Conservation (phyloP, 805 yeast species). For the Komagataella kurtzmanii region DNA sequence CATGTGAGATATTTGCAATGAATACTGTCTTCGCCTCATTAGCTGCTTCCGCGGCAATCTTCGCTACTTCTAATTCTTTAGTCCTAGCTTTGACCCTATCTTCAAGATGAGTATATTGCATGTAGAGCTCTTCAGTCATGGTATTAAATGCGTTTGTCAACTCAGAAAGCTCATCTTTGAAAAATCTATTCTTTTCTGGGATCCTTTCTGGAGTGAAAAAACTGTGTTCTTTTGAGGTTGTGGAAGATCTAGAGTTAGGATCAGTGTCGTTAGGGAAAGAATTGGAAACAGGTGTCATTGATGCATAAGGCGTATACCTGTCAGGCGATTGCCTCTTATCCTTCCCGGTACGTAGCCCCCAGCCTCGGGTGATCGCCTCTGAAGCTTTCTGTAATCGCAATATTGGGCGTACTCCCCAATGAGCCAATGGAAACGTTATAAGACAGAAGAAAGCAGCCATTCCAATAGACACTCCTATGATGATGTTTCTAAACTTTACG, state of each 20-base stretch:
- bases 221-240: not conserved
- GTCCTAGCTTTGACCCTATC: constrained; percentile 83
- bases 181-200: constrained; percentile 34
- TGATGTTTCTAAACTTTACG: constrained; percentile 44
- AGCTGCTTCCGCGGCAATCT: constrained; percentile 65
- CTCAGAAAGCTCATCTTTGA: constrained; percentile 79
- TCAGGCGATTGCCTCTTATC: constrained; percentile 11
- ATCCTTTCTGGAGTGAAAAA: constrained; percentile 9
- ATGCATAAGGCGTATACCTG: constrained; percentile 20
- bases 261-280: not conserved
- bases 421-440: constrained; percentile 73
- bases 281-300: constrained; percentile 6
- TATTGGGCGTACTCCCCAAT: constrained; percentile 76
- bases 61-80: constrained; percentile 76
- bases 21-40: constrained; percentile 94
- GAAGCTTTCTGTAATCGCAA: constrained; percentile 71
- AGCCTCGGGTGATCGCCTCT: constrained; percentile 43
- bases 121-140: constrained; percentile 79
- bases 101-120: constrained; percentile 75
- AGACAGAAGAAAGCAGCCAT: constrained; percentile 63
- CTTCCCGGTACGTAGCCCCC: constrained; percentile 14
- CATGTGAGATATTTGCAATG: constrained; percentile 87
- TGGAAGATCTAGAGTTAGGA: not conserved
- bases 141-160: constrained; percentile 80
- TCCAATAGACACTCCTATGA: constrained; percentile 68